Evolutionary conservation across 345 rosid species (phyloP), one percentile per base, ranked within the genome.

Genomic region (Salix arbutifolia): DNA sequence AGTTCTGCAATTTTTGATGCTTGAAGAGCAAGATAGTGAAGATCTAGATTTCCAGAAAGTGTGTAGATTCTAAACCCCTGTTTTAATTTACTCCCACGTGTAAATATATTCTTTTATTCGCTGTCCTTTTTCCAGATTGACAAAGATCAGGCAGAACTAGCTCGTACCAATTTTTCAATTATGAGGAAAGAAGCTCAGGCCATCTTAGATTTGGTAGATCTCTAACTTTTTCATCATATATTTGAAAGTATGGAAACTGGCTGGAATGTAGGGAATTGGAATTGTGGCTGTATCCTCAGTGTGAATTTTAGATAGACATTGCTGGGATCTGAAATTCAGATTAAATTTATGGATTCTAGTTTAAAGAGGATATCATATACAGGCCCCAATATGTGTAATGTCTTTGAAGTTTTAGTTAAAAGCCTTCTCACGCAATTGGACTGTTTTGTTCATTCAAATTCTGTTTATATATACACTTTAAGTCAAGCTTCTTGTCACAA

Each of bases 81-180:
- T 25, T n/a, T 18, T 52, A 21, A 16, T 56, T 44, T 21, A 33
- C 58, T 70, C 42, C 62, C 42, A 44, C 65, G 10, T 50, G 53
- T 17, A 35, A 76, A 30, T 33, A 40, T 79, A 33, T 50, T 35
- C 16, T n/a, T n/a, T 79, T 76, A 65, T 67, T 65, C 28, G 3
- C 46, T 80, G 2, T 67, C 33, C 69, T 76, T 50, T 66, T 84
- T 82, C 66, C 88, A 94, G 98, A 82, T 93, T 75, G 90, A 91
- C 84, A 89, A 85, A 87, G 99, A 95, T 70, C 99, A 95, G 79
- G 90, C 90, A 48, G 98, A 93, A 71, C 89, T 95, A 79, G 90
- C 92, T 38, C 93, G 83, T 73, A 89, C 93, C 37, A 91, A 93
- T 85, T 93, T 95, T 82, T 86, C 92, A 64, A 88, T 93, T 69